Evolutionary conservation across 169 alveolate species (phyloP).

Genomic region (Babesia divergens): DNA sequence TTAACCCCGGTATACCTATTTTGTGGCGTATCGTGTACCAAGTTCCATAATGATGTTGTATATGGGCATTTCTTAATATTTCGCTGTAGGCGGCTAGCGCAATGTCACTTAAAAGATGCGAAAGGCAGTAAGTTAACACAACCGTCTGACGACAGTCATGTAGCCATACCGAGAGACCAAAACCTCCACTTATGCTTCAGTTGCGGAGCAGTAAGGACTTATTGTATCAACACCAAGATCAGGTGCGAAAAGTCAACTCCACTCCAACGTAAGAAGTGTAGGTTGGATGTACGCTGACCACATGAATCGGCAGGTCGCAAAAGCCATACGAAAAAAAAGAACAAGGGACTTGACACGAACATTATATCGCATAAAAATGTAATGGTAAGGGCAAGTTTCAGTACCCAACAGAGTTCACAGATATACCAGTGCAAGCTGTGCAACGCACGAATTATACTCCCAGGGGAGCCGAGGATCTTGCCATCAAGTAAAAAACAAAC

Average conservation of each 20-base stretch:
- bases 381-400: not conserved
- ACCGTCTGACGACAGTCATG: not conserved
- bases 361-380: conserved; percentile 19
- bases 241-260: conserved; percentile 10
- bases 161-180: conserved; percentile 3
- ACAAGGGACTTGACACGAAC: not conserved
- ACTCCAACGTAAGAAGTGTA: conserved; percentile 38
- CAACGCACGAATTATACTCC: conserved; percentile 1
- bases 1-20: no score
- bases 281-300: not conserved
- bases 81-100: conserved; percentile 21
- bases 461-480: conserved; percentile 5
- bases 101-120: conserved; percentile 4
- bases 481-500: conserved; percentile 1
- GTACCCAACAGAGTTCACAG: not conserved
- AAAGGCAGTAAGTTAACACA: not conserved
- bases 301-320: not conserved
- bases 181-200: conserved; percentile 17
- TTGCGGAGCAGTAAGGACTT: conserved; percentile 42
- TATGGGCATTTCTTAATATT: no score
- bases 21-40: no score
- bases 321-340: not conserved
- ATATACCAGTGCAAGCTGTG: conserved; percentile 33
- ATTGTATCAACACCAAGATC: conserved; percentile 30
- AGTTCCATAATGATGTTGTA: no score